Evolutionary conservation across 768 basidiomycete species (phyloP), one percentile per base, ranked within the genome.

Genomic region (Leccinum arenicola): DNA sequence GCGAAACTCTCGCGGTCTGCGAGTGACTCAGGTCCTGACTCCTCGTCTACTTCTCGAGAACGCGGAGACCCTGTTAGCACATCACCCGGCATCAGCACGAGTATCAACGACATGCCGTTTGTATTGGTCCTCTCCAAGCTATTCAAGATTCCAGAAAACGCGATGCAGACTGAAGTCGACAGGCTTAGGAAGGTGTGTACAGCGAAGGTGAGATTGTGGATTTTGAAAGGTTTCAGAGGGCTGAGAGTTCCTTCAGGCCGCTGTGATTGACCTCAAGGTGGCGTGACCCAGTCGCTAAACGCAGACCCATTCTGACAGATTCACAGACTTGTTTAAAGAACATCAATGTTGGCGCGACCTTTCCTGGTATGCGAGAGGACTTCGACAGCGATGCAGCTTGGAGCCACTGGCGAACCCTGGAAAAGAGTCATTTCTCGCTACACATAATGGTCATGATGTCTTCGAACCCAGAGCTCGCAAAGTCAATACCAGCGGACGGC

Each of bases 381-480:
- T 98, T 98, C 68, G 83, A 86, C 35, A 87, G 73, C 55, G 90
- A 93, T 6, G 83, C 84, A 2, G 91, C 91, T 0, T 98, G 90
- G 85, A 82, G 85, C 33, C 81, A 89, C 35, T 98, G 94, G 92
- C 82, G 84, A 52, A 83, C 86, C 2, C 73, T 85, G 17, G 96
- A 98, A 76, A 88, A 91, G 0, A 82, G 89, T 0, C 85, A 89
- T 60, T 78, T 98, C 5, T 93, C 93, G 27, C 92, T 96, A 70
- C 81, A 94, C 55, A 92, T 97, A 81, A 80, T 96, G 45, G 77
- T 84, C 25, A 91, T 98, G 88, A 84, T 92, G 55, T 83, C 92
- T 65, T 77, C 85, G 60, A 95, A 95, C 60, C 94, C 95, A 0
- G 87, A 91, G 60, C 83, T 96, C 7, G 91, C 92, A 17, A 92